Percentiles rank a stretch among this genome's conserved stretches.
phyloP scores from a whole-genome alignment of 306 rosid genomes.

The Sophora flavescens region DNA sequence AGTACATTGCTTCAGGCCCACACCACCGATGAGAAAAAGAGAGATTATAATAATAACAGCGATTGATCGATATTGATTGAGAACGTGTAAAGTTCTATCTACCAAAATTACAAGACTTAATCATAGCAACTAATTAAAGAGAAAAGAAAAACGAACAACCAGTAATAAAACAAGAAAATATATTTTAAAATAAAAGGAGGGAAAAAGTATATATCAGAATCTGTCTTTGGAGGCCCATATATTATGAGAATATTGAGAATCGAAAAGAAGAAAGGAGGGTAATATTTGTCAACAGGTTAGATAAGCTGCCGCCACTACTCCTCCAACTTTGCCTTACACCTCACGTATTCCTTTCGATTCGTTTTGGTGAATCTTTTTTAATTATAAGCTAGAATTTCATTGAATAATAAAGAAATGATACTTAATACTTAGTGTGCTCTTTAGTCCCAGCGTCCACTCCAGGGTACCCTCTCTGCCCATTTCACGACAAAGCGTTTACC shows the following conservation, averaged over 20 bases:
- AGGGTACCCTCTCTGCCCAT: conserved; percentile 43
- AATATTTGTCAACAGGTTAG: conserved; percentile 53
- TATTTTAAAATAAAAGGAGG: conserved; percentile 1
- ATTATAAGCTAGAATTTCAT: no score
- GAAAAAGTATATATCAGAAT: not conserved
- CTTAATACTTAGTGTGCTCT: not conserved
- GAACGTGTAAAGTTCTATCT: conserved; percentile 31
- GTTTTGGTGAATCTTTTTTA: conserved; percentile 16
- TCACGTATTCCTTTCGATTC: conserved; percentile 41
- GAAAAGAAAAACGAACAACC: not conserved
- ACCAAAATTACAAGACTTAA: conserved; percentile 40
- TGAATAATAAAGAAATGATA: no score
- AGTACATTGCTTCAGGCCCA: not conserved
- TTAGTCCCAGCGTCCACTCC: not conserved
- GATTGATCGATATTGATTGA: conserved; percentile 33
- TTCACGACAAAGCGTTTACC: conserved; percentile 50
- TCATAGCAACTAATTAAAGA: conserved; percentile 40
- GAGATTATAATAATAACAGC: conserved; percentile 30
- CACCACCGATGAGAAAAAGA: conserved; percentile 25
- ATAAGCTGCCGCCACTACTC: conserved; percentile 35
- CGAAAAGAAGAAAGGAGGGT: conserved; percentile 37
- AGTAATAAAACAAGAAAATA: not conserved
- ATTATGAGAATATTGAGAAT: conserved; percentile 1
- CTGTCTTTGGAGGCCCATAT: conserved; percentile 36
- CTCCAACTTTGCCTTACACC: conserved; percentile 41